phyloP scores from a whole-genome alignment of 495 filamentous ascomycete species.

The Articulospora tetracladia region DNA sequence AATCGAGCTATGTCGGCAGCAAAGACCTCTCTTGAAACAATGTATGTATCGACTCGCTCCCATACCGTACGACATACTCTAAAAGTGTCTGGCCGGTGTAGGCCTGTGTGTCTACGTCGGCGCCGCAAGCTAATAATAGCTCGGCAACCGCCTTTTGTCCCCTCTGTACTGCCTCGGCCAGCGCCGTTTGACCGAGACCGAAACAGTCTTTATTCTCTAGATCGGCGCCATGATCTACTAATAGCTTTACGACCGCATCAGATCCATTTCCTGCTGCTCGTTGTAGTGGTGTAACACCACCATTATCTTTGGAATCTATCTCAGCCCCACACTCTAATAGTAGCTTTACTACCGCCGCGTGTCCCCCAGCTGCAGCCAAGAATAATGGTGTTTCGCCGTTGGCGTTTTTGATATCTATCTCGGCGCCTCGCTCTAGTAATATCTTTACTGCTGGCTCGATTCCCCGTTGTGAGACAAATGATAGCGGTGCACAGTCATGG shows the following conservation, averaged over 20 bases:
- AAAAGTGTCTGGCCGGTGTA: too few species aligned
- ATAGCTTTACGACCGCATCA: constrained; percentile 15
- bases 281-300: constrained; percentile 16
- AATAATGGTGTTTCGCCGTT: not conserved
- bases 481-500: not conserved
- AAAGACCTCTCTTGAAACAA: too few species aligned
- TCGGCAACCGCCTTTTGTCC: constrained; percentile 20
- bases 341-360: constrained; percentile 3
- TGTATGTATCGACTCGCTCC: too few species aligned
- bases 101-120: constrained; percentile 9
- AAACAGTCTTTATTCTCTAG: not conserved
- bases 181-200: constrained; percentile 8
- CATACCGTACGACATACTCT: too few species aligned
- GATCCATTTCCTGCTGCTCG: constrained; percentile 20
- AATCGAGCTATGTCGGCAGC: too few species aligned
- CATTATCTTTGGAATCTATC: constrained; percentile 19
- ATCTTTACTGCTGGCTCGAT: not conserved
- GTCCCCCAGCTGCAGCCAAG: not conserved
- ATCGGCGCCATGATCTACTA: constrained; percentile 12
- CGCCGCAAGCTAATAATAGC: constrained; percentile 15
- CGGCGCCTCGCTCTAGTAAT: not conserved
- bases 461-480: not conserved
- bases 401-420: not conserved
- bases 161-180: constrained; percentile 9
- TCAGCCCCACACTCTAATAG: constrained; percentile 14